Conservation (phyloP, 352 stramenopile species). For the Pythium dissimile region DNA sequence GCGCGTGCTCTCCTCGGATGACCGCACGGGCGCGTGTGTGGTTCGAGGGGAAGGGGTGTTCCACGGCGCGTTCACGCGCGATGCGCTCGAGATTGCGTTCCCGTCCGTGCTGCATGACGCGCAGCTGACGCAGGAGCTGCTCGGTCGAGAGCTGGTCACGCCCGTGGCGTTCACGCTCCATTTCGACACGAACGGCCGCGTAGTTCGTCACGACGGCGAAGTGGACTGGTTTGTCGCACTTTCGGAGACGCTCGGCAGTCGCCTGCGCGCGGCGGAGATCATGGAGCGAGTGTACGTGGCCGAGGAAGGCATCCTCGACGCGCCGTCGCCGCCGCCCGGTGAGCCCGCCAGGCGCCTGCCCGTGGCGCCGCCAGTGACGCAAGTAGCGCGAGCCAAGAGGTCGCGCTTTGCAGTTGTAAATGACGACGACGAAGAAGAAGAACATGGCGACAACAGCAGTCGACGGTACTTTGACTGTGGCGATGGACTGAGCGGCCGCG, state of each 20-base stretch:
- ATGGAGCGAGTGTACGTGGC: constrained; percentile 9
- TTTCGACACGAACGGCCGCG: background rate
- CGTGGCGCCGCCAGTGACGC: background rate
- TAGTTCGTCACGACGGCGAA: constrained; percentile 13
- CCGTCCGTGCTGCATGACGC: background rate
- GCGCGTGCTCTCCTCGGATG: constrained; percentile 1
- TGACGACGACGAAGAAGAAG: background rate
- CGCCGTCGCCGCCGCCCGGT: too few relatives aligned
- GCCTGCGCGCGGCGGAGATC: background rate
- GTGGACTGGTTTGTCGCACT: constrained; percentile 3
- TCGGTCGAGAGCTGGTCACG: background rate
- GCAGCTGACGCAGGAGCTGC: constrained; percentile 4
- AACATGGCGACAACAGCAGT: background rate
- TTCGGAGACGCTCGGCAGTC: background rate
- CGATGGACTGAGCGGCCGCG: background rate
- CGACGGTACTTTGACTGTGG: background rate
- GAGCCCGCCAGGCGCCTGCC: too few relatives aligned
- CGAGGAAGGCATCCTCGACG: constrained; percentile 7
- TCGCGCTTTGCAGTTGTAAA: background rate
- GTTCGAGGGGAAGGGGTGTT: constrained; percentile 6
- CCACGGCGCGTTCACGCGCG: constrained; percentile 2
- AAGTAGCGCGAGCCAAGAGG: background rate
- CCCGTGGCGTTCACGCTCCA: constrained; percentile 6
- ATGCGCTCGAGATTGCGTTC: constrained; percentile 12
- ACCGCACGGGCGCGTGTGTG: background rate